Evolutionary conservation across 2,329 filamentous ascomycete genomes (phyloP), one percentile per base, ranked within the genome.

Genomic region (Colletotrichum cordylinicola): DNA sequence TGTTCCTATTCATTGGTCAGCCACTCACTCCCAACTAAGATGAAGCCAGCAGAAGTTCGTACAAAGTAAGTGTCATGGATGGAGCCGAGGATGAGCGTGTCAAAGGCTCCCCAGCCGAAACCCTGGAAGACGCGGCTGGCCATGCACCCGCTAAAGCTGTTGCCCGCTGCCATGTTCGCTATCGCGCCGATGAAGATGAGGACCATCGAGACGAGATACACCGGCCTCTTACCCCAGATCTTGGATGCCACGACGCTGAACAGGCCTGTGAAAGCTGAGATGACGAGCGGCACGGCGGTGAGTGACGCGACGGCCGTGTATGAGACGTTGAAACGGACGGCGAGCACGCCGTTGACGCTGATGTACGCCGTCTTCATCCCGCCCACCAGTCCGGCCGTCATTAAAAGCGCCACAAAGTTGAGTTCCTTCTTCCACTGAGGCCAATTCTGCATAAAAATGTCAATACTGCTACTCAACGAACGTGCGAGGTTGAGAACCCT

Each of bases 1-100:
- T 92, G 90, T 77, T 91, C 89, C 90, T 90, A 52, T 35, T 13
- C 31, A 13, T 27, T 24, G 79, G 79, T 85, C 43, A 83, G 81
- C 61, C 4, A 13, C 13, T 31, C 24, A 5, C 16, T n/a, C n/a
- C 16, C 2, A 21, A 33, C 43, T n/a, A 31, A 60, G 21, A 31
- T 6, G 24, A 21, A 52, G 29, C 4, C 16, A 43, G 37, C 37
- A 10, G 37, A 12, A 81, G n/a, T 16, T 13, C 88, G 82, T 80
- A 91, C 90, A 79, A 90, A 92, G 80, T 87, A 92, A 2, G 88
- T 89, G 78, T 92, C 91, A 62, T 90, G 86, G 65, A 92, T 88
- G 3, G 88, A 89, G 2, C 85, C 86, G 37, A 88, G 82, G 35
- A 91, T 84, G 52, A 92, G 81, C 7, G 86, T 87, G 78, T 92